phyloP scores from a whole-genome alignment of 345 rosid species.

The Citrus cavaleriei region DNA sequence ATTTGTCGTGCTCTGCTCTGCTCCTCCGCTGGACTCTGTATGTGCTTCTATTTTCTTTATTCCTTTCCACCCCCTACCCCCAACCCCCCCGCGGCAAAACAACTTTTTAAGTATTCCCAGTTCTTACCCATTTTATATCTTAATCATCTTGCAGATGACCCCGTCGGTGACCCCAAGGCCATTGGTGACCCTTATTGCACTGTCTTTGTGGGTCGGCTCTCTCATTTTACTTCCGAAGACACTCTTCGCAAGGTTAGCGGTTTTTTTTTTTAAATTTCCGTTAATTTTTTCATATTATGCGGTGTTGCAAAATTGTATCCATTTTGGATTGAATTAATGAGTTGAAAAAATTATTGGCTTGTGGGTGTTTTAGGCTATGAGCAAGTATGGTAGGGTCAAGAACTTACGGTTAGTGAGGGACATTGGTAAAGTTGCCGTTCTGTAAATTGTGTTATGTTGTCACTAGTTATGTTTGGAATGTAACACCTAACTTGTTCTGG shows the following conservation, averaged over 20 bases:
- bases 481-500: not conserved
- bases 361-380: conserved; percentile 57
- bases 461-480: not conserved
- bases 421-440: conserved; percentile 48
- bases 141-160: conserved; percentile 53
- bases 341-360: not conserved
- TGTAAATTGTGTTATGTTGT: not conserved
- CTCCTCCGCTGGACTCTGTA: conserved; percentile 81
- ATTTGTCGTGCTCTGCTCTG: conserved; percentile 81
- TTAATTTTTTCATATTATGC: no score
- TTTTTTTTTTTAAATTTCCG: no score
- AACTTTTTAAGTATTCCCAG: not conserved
- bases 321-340: not conserved
- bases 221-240: conserved; percentile 66
- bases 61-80: not conserved
- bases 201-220: conserved; percentile 73
- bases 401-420: conserved; percentile 86
- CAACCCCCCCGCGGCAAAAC: not conserved
- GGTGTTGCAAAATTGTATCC: no score
- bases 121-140: not conserved
- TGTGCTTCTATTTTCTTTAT: not conserved
- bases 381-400: conserved; percentile 76
- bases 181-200: conserved; percentile 78
- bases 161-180: conserved; percentile 68
- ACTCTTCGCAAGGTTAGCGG: conserved; percentile 49